Evolutionary conservation across 331 rosid species (phyloP), one percentile per base, ranked within the genome.

Genomic region (Ulmus americana): DNA sequence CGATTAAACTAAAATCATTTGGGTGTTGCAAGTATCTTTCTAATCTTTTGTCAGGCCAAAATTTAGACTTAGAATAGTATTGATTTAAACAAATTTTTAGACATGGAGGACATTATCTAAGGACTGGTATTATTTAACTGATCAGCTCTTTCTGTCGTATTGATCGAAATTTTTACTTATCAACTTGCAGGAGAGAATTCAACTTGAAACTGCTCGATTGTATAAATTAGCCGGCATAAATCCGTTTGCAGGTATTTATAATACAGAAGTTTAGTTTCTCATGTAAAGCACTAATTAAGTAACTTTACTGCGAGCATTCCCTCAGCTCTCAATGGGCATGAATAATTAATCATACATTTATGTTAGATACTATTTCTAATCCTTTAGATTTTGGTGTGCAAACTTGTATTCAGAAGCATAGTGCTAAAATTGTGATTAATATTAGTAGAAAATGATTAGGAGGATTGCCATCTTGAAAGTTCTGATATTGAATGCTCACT

Each of bases 161-260:
- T 65, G 44, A 53, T 11, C 20, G 51, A 40, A n/a, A n/a, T 56
- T 6, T 58, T 3, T 60, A 5, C 55, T 46, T 75, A 61, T 67
- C 45, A 71, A 35, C 74, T 62, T 79, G 81, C 82, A 94, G 99
- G 99, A 94, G 82, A 85, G 85, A 77, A 87, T 94, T 80, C 99
- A 90, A 68, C 85, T 87, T 43, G 90, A 90, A 81, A 94, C 95
- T 45, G 99, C 96, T 39, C 81, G 97, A 38, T 68, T 94, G 70
- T 94, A 90, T 84, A 94, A 87, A 69, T 55, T 90, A 80, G 99
- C 97, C 3, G 81, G 90, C 76, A 84, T 94, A 74, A 94, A 94
- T 81, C 97, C 99, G 20, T 63, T 94, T 13, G 96, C 99, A 76
- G 99, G 99, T 94, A 72, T 74, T 64, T 8, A 22, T 68, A n/a